These are phyloP conservation scores for Eutrema heterophyllum DNA, from an alignment of 345 rosid species.

Conservation along the genomic window DNA sequence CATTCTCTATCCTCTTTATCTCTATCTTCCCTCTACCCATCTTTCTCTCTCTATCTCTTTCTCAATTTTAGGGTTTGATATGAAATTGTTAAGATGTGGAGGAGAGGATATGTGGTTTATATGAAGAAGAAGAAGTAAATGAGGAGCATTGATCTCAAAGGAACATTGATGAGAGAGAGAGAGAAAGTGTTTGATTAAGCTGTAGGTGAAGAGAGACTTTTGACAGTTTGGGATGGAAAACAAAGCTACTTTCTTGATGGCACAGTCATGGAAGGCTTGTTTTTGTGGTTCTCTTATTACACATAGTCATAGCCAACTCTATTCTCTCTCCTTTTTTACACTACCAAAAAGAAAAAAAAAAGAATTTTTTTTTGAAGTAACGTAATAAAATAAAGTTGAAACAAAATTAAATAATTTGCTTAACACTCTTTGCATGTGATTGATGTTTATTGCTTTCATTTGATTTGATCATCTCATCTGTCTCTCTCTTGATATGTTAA, in stretches of 20 bases:
- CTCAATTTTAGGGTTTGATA: conserved; percentile 12
- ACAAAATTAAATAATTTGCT: not conserved
- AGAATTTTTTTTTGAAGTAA: not conserved
- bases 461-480: conserved; percentile 26
- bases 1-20: conserved; percentile 79
- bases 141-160: conserved; percentile 20
- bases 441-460: conserved; percentile 29
- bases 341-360: not conserved
- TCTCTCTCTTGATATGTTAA: conserved; percentile 15
- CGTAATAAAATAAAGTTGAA: not conserved
- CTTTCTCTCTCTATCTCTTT: conserved; percentile 12
- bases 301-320: conserved; percentile 41
- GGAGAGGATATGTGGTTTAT: conserved; percentile 25
- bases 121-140: conserved; percentile 14
- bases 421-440: conserved; percentile 34
- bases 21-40: conserved; percentile 87
- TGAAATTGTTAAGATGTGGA: conserved; percentile 13
- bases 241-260: conserved; percentile 46
- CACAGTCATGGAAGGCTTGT: conserved; percentile 45
- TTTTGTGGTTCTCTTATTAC: conserved; percentile 33
- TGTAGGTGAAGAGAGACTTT: conserved; percentile 29
- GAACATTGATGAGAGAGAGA: conserved; percentile 17
- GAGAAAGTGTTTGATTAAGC: conserved; percentile 15
- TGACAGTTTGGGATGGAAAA: conserved; percentile 45
- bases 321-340: conserved; percentile 18